These are phyloP conservation scores for Teratosphaeria destructans DNA, from an alignment of 2,329 filamentous ascomycete genomes.

Conservation along the genomic window DNA sequence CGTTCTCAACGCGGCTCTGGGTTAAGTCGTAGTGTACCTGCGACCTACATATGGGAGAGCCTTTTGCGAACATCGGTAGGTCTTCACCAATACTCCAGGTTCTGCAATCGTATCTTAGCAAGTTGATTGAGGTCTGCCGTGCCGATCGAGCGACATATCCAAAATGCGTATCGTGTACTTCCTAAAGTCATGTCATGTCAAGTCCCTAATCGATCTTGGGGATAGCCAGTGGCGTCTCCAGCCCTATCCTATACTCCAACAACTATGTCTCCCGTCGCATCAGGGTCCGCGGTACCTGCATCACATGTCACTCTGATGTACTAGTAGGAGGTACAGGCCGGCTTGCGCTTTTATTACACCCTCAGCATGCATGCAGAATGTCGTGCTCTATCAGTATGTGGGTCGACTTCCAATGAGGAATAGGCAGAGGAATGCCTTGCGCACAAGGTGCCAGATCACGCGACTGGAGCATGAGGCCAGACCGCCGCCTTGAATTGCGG, in stretches of 20 bases:
- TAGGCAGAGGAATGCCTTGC: not conserved
- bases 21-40: not conserved
- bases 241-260: not conserved
- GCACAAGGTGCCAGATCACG: not conserved
- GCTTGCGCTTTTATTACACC: not conserved
- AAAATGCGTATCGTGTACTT: no score
- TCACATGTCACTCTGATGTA: not conserved
- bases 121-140: no score
- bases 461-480: not conserved
- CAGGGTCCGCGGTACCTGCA: not conserved
- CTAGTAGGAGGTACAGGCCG: not conserved
- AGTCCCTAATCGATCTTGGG: not conserved
- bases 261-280: not conserved
- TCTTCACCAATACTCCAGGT: not conserved
- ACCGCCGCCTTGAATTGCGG: not conserved
- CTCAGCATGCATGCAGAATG: not conserved
- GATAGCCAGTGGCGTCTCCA: not conserved
- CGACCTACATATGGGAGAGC: not conserved
- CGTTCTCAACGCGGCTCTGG: not conserved
- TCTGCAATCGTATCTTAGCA: no score
- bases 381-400: not conserved
- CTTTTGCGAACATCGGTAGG: not conserved
- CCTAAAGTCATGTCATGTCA: no score
- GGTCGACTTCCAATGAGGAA: not conserved
- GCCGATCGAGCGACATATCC: no score